These are phyloP conservation scores for Oryza brachyantha DNA, from an alignment of 176 grass and related monocot genomes.

Conservation along the genomic window DNA sequence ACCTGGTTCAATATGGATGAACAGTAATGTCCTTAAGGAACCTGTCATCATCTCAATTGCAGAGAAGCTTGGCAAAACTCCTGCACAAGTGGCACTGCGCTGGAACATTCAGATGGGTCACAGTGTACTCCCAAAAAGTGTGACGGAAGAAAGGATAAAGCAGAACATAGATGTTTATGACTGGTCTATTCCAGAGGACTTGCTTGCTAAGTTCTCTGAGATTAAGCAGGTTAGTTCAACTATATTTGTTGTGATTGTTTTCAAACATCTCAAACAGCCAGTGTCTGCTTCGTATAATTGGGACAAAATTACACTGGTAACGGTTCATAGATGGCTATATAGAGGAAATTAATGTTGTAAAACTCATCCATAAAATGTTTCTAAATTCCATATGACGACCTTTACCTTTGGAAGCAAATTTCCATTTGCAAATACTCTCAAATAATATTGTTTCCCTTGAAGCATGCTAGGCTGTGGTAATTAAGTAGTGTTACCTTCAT, in stretches of 20 bases:
- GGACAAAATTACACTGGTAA: not conserved
- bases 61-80: slow-evolving; percentile 67
- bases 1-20: slow-evolving; percentile 48
- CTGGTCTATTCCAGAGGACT: slow-evolving; percentile 76
- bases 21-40: slow-evolving; percentile 42
- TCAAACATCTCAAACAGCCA: not conserved
- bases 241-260: not conserved
- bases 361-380: not conserved
- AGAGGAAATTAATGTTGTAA: not conserved
- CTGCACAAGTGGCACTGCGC: slow-evolving; percentile 56
- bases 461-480: not conserved
- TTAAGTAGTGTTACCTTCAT: no score
- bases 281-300: not conserved
- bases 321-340: not conserved
- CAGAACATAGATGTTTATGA: slow-evolving; percentile 60
- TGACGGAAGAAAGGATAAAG: slow-evolving; percentile 61
- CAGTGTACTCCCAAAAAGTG: slow-evolving; percentile 74
- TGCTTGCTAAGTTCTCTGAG: slow-evolving; percentile 51
- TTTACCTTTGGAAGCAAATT: not conserved
- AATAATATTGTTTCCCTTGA: not conserved
- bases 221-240: slow-evolving; percentile 61
- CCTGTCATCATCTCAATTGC: slow-evolving; percentile 43
- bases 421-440: not conserved
- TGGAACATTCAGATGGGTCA: slow-evolving; percentile 81
- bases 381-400: not conserved